Percentiles rank a stretch among this genome's conserved stretches.
Evolutionary conservation across 2,329 filamentous ascomycete species (phyloP).

Genomic region (Stachybotrys echinatus): DNA sequence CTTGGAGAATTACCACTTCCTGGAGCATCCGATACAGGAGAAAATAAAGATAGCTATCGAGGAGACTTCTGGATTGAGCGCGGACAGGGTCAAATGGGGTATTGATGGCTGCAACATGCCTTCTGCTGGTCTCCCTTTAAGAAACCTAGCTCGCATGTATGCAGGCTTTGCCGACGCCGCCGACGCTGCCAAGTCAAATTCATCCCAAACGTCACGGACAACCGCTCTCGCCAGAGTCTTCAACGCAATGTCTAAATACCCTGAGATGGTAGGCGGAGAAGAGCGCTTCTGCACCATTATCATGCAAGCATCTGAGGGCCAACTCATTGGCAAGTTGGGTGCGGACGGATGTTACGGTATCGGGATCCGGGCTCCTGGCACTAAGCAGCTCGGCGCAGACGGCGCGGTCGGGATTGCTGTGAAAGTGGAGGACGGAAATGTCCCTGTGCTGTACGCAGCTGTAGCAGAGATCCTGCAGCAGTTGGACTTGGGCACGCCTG

Average conservation of each 20-base stretch:
- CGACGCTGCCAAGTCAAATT: constrained; percentile 4
- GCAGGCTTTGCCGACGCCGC: constrained; percentile 29
- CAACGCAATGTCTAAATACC: constrained; percentile 33
- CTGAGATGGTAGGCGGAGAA: constrained; percentile 38
- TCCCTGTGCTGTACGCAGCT: constrained; percentile 36
- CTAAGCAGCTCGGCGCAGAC: constrained; percentile 25
- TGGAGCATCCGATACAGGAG: constrained; percentile 30
- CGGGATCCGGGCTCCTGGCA: constrained; percentile 31
- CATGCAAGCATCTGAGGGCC: constrained; percentile 31
- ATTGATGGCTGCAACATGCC: constrained; percentile 43
- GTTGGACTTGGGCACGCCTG: constrained; percentile 27
- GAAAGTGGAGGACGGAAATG: constrained; percentile 43
- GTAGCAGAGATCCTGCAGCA: constrained; percentile 38
- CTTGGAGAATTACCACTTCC: constrained; percentile 27
- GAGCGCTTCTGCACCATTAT: constrained; percentile 40
- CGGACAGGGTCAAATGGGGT: constrained; percentile 30
- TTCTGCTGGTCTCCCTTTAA: constrained; percentile 35
- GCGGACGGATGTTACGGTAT: constrained; percentile 44
- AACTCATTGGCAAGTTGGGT: constrained; percentile 40
- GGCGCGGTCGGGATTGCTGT: constrained; percentile 37
- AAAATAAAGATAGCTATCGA: constrained; percentile 29
- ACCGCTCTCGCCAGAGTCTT: constrained; percentile 27
- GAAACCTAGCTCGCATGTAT: constrained; percentile 25
- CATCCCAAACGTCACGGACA: constrained; percentile 6
- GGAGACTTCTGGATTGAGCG: constrained; percentile 23